phyloP scores from a whole-genome alignment of 208 protist species.

The Leishmania aethiopica region DNA sequence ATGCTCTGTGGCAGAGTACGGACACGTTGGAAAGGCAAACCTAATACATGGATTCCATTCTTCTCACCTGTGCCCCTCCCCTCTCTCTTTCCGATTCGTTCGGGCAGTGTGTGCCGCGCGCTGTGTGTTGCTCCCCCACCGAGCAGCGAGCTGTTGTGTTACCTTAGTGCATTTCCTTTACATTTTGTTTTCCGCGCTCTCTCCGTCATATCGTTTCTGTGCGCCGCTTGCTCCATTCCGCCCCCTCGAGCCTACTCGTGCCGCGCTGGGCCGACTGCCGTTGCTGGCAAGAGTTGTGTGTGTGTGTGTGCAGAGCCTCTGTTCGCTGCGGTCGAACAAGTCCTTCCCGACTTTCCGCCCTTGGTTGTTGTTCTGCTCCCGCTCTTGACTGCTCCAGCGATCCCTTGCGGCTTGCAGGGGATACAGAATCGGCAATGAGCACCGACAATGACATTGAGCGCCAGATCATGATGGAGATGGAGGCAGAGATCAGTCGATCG shows the following conservation, averaged over 20 bases:
- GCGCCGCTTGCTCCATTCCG: background rate
- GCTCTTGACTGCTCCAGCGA: background rate
- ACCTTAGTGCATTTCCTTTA: background rate
- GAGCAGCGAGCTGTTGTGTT: background rate
- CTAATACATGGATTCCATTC: background rate
- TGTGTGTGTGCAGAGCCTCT: background rate
- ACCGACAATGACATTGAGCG: constrained; percentile 65
- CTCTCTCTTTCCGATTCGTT: background rate
- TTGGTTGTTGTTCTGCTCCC: background rate
- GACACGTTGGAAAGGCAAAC: background rate
- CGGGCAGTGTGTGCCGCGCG: background rate
- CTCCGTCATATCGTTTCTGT: background rate
- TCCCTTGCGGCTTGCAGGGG: background rate
- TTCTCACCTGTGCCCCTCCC: background rate
- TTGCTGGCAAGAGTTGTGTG: background rate
- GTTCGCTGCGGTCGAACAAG: background rate
- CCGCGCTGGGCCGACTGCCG: no score
- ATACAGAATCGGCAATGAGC: constrained; percentile 26
- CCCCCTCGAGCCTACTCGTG: background rate
- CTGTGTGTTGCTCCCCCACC: constrained; percentile 5
- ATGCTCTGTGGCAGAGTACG: background rate
- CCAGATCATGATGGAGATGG: constrained; percentile 84
- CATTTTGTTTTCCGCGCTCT: background rate
- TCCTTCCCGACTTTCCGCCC: background rate
- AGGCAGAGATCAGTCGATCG: constrained; percentile 59